phyloP scores from a whole-genome alignment of 176 grass and related monocot genomes.

The Poa annua region DNA sequence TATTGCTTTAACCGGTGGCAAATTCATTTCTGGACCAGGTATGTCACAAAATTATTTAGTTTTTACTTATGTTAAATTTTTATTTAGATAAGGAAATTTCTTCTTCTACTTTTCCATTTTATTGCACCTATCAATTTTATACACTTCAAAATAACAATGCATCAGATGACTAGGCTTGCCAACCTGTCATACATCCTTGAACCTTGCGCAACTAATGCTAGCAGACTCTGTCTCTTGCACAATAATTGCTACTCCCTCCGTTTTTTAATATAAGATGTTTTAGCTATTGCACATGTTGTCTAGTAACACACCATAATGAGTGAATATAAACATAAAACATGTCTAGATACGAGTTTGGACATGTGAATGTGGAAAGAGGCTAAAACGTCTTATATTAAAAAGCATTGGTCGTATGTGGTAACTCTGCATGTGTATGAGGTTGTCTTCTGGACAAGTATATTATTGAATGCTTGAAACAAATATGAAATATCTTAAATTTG shows the following conservation, averaged over 20 bases:
- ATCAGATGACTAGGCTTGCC: slow-evolving; percentile 6
- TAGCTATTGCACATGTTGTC: too few relatives aligned
- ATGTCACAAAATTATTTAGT: slow-evolving; percentile 20
- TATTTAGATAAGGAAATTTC: slow-evolving; percentile 5
- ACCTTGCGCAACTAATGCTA: slow-evolving; percentile 20
- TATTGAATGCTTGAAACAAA: slow-evolving; percentile 15
- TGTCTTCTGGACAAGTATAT: slow-evolving; percentile 11
- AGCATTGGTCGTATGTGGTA: background rate
- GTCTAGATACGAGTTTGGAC: too few relatives aligned
- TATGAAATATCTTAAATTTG: slow-evolving; percentile 26
- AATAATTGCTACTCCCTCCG: background rate
- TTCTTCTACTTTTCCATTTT: slow-evolving; percentile 18
- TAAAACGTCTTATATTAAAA: too few relatives aligned
- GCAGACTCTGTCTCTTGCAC: slow-evolving; percentile 35
- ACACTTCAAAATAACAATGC: slow-evolving; percentile 6
- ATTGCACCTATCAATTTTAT: slow-evolving; percentile 27
- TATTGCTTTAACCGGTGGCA: slow-evolving; percentile 27
- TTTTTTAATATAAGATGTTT: too few relatives aligned
- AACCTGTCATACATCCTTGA: background rate
- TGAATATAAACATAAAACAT: too few relatives aligned
- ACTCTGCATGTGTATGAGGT: slow-evolving; percentile 10
- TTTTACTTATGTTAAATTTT: slow-evolving; percentile 32
- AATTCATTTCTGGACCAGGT: slow-evolving; percentile 72
- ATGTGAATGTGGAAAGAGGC: too few relatives aligned
- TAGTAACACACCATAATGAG: too few relatives aligned